These are phyloP conservation scores for Phanerochaete sordida DNA, from an alignment of 768 basidiomycete genomes.

Conservation along the genomic window DNA sequence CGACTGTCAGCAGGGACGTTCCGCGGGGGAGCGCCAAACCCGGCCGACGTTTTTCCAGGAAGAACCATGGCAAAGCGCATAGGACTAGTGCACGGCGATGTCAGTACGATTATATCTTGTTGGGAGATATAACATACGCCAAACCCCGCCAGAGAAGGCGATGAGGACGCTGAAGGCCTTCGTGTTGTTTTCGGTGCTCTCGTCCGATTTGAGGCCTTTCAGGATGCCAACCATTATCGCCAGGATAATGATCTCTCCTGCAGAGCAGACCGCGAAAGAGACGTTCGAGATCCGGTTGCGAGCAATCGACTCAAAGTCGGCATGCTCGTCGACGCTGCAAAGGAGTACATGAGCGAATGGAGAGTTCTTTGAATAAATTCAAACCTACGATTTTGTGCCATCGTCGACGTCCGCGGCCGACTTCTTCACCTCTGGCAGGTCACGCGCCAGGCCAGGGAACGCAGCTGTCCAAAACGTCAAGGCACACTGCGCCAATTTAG, in stretches of 20 bases:
- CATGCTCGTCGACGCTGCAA: conserved; percentile 47
- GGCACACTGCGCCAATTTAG: conserved; percentile 41
- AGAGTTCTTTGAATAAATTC: not conserved
- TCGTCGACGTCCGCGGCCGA: conserved; percentile 39
- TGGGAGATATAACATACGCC: conserved; percentile 46
- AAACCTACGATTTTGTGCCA: conserved; percentile 45
- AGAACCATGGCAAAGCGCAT: conserved; percentile 72
- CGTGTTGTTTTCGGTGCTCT: conserved; percentile 68
- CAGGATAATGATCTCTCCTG: conserved; percentile 67
- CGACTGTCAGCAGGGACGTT: conserved; percentile 55
- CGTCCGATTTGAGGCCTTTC: conserved; percentile 56
- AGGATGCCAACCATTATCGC: conserved; percentile 75
- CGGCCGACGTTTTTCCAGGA: conserved; percentile 63
- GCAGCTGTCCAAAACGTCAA: conserved; percentile 84
- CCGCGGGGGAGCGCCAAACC: conserved; percentile 58
- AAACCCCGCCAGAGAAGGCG: conserved; percentile 74
- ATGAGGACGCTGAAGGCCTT: conserved; percentile 74
- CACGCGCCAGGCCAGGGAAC: conserved; percentile 69
- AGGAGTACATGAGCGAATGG: not conserved
- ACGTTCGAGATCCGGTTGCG: conserved; percentile 75
- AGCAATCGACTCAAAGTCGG: conserved; percentile 53
- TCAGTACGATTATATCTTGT: not conserved
- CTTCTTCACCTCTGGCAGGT: conserved; percentile 64
- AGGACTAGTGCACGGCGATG: conserved; percentile 36
- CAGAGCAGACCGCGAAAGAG: conserved; percentile 66